Percentiles rank a stretch among this genome's conserved stretches.
These are phyloP conservation scores for Penicillium frequentans DNA, from an alignment of 2,329 filamentous ascomycete genomes.

Conservation along the genomic window DNA sequence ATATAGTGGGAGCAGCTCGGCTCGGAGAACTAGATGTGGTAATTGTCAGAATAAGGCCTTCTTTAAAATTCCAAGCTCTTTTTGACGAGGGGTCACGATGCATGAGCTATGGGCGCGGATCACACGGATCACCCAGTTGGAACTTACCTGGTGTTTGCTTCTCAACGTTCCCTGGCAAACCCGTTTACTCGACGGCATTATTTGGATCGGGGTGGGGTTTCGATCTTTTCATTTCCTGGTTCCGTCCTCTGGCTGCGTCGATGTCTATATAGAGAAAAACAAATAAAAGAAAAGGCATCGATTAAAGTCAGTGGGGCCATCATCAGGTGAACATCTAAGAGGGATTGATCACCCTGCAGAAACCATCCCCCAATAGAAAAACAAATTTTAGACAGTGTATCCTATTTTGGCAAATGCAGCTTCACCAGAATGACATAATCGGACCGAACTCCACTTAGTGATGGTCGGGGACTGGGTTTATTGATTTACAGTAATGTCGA, in stretches of 20 bases:
- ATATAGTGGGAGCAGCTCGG: constrained; percentile 9
- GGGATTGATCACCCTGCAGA: neutral
- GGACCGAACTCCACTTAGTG: neutral
- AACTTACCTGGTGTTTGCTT: constrained; percentile 6
- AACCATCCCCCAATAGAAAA: neutral
- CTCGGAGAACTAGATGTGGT: constrained; percentile 4
- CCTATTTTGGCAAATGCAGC: constrained; percentile 15
- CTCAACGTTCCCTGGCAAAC: constrained; percentile 4
- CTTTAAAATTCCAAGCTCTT: neutral
- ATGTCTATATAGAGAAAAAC: neutral
- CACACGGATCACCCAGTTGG: neutral
- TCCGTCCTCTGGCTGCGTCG: neutral
- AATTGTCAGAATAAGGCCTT: neutral
- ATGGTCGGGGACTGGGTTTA: neutral
- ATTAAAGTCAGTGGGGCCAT: neutral
- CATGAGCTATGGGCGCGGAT: constrained; percentile 7
- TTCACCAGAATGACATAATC: constrained; percentile 3
- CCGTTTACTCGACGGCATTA: constrained; percentile 8
- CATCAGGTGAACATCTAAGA: neutral
- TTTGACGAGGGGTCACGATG: constrained; percentile 1
- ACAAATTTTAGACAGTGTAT: neutral
- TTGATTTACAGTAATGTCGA: neutral
- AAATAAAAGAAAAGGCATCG: neutral
- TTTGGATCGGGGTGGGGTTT: neutral
- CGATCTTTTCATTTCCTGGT: neutral